phyloP scores from a whole-genome alignment of 1,139 yeast species.

The Yamadazyma epiphylla region DNA sequence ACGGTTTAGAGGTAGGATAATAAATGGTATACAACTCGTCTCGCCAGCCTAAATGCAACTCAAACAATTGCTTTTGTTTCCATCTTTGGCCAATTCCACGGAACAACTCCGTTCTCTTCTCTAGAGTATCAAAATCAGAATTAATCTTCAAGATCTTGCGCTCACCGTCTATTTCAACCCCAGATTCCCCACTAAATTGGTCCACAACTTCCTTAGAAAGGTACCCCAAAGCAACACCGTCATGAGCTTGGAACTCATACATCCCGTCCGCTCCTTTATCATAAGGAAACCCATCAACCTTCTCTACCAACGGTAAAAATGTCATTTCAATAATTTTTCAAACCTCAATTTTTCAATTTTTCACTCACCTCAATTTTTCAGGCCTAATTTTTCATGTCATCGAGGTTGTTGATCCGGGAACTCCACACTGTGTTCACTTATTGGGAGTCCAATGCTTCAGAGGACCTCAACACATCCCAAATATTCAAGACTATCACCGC shows the following conservation, averaged over 20 bases:
- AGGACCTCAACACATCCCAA: constrained; percentile 11
- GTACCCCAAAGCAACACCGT: constrained; percentile 49
- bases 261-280: constrained; percentile 16
- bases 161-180: constrained; percentile 31
- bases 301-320: constrained; percentile 19
- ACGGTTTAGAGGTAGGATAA: constrained; percentile 50
- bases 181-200: constrained; percentile 22
- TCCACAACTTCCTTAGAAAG: constrained; percentile 45
- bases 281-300: constrained; percentile 51
- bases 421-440: constrained; percentile 24
- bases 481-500: constrained; percentile 10
- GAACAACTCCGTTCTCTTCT: constrained; percentile 44
- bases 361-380: too few species aligned
- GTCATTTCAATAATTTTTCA: not conserved
- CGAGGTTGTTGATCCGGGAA: constrained; percentile 29
- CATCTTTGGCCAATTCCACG: constrained; percentile 41
- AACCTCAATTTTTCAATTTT: too few species aligned
- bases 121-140: constrained; percentile 37
- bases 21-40: constrained; percentile 76
- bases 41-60: constrained; percentile 72
- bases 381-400: too few species aligned
- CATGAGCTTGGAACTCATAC: constrained; percentile 48
- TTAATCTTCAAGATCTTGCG: constrained; percentile 33
- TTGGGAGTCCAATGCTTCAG: constrained; percentile 20
- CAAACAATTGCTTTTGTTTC: constrained; percentile 34